These are phyloP conservation scores for Trichoderma asperelloides DNA, from an alignment of 495 filamentous ascomycete genomes.

Conservation along the genomic window DNA sequence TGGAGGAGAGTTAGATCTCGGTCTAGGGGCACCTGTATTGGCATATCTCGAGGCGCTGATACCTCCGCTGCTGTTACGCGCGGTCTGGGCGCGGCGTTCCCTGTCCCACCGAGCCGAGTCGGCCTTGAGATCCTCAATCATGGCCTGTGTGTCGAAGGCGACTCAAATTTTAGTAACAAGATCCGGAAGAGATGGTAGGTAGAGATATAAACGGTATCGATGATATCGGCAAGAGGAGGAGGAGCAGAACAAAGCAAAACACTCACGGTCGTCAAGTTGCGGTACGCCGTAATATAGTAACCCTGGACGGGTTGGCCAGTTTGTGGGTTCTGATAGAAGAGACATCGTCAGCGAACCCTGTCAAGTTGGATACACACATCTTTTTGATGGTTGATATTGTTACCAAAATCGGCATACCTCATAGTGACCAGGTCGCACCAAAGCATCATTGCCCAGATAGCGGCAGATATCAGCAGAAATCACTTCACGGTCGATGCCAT, in stretches of 20 bases:
- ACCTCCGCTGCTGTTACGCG: constrained; percentile 46
- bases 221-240: not conserved
- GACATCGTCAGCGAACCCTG: constrained; percentile 16
- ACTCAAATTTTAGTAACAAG: not conserved
- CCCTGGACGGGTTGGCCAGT: constrained; percentile 57
- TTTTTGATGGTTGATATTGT: not conserved
- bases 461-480: constrained; percentile 93
- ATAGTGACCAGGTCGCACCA: constrained; percentile 76
- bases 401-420: constrained; percentile 47
- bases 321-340: constrained; percentile 22
- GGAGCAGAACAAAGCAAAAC: not conserved
- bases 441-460: constrained; percentile 85
- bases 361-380: not conserved
- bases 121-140: constrained; percentile 78
- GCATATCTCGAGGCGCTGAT: constrained; percentile 44
- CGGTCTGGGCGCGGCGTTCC: constrained; percentile 48
- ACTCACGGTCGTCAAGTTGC: constrained; percentile 78
- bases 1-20: constrained; percentile 46
- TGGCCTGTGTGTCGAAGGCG: constrained; percentile 46
- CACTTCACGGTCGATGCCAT: constrained; percentile 87
- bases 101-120: constrained; percentile 76
- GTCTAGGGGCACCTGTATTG: constrained; percentile 27
- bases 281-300: constrained; percentile 81
- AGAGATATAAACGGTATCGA: not conserved
- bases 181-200: not conserved